These are phyloP conservation scores for Saccharomycopsis sp. DNA, from an alignment of 805 yeast genomes.

Conservation along the genomic window DNA sequence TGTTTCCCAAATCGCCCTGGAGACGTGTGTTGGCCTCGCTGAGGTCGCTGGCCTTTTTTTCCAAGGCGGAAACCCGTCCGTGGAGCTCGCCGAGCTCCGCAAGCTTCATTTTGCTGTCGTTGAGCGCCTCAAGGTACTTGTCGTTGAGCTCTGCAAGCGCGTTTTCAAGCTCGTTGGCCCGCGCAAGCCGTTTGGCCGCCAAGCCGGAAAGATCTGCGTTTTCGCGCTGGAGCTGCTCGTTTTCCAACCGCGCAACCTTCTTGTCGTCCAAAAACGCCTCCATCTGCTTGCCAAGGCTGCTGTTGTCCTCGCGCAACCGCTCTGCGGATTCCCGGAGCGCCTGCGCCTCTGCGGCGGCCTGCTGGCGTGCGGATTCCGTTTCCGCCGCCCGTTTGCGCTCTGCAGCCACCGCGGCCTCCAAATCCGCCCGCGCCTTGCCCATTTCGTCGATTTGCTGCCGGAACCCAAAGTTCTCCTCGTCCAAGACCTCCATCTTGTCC, in stretches of 20 bases:
- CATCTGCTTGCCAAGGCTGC: constrained; percentile 24
- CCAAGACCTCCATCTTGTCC: constrained; percentile 11
- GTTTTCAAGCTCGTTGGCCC: constrained; percentile 14
- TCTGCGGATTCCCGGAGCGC: no score
- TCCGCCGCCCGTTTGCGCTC: no score
- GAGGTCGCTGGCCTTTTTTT: constrained; percentile 5
- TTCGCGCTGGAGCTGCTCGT: constrained; percentile 20
- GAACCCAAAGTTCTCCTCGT: constrained; percentile 17
- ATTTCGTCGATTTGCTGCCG: constrained; percentile 13
- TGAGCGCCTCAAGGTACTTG: constrained; percentile 12
- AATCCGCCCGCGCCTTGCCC: no score
- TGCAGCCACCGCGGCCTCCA: no score
- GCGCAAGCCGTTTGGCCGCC: constrained; percentile 5
- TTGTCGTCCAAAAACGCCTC: constrained; percentile 23
- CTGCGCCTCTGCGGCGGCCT: no score
- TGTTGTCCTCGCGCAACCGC: constrained; percentile 23
- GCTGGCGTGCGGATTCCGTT: no score
- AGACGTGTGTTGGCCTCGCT: neutral
- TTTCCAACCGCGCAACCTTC: constrained; percentile 13
- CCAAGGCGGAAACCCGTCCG: constrained; percentile 3
- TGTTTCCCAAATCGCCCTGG: neutral
- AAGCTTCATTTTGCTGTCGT: constrained; percentile 14
- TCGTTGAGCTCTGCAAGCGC: constrained; percentile 6
- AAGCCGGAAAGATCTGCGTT: constrained; percentile 12
- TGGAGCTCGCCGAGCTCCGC: constrained; percentile 12